Percentiles rank a stretch among this genome's conserved stretches.
phyloP scores from a whole-genome alignment of 2,329 filamentous ascomycete species.

The Dactylonectria estremocensis region DNA sequence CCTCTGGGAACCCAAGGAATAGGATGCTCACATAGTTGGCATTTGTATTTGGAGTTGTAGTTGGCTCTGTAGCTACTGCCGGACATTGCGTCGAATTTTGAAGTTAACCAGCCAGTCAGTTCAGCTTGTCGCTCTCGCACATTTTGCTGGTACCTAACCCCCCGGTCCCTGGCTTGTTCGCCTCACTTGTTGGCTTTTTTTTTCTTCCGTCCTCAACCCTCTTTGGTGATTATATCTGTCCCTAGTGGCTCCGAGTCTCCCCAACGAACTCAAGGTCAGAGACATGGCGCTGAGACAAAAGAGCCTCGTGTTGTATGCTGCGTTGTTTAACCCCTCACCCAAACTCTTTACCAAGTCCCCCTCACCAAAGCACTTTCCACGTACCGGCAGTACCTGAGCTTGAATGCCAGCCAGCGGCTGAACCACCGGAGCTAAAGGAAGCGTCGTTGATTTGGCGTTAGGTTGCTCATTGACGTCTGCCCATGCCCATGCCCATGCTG shows the following conservation, averaged over 20 bases:
- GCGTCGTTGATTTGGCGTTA: conserved; percentile 31
- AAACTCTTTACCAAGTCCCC: conserved; percentile 16
- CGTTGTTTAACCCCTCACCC: conserved; percentile 45
- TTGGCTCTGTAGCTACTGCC: conserved; percentile 9
- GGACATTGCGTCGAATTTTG: neutral
- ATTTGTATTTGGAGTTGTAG: neutral
- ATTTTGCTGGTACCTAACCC: conserved; percentile 6
- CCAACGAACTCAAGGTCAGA: conserved; percentile 32
- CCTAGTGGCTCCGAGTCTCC: conserved; percentile 22
- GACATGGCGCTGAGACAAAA: conserved; percentile 41
- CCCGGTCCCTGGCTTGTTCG: conserved; percentile 19
- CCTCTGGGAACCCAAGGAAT: neutral
- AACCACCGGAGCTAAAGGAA: conserved; percentile 27
- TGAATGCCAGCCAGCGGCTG: conserved; percentile 4
- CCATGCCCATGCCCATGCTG: neutral
- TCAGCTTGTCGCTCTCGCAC: neutral
- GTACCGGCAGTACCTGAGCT: conserved; percentile 15
- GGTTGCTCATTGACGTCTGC: conserved; percentile 19
- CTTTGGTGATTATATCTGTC: conserved; percentile 24
- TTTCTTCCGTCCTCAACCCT: conserved; percentile 18
- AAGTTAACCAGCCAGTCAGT: neutral
- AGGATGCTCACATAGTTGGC: conserved; percentile 1
- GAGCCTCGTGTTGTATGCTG: conserved; percentile 29
- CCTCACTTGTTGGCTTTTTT: conserved; percentile 33
- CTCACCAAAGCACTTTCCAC: conserved; percentile 32